Evolutionary conservation across 495 filamentous ascomycete genomes (phyloP), one percentile per base, ranked within the genome.

Genomic region (Parathielavia appendiculata): DNA sequence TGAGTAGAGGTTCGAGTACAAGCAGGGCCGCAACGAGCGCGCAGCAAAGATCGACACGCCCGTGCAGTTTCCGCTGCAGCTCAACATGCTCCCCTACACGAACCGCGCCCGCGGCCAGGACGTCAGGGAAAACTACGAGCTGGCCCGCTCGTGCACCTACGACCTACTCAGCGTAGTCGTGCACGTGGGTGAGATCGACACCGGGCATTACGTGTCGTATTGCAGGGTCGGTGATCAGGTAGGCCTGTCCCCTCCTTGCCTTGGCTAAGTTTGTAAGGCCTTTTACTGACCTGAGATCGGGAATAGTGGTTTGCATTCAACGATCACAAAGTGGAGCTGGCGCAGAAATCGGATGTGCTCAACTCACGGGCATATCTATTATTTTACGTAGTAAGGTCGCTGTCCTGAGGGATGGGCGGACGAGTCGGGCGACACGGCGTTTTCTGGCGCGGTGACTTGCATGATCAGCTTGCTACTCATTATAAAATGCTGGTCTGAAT

Each of bases 21-120:
- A 81, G 59, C 76, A 78, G 63, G 75, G 75, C 66, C 69, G 72
- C 53, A 73, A 77, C 48, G 79, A 84, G 51, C 75, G 83, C 13
- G 82, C 83, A 13, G 83, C 84, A 16, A 97, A 97, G 68, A 84
- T 96, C 61, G 85, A 91, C 53, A 86, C 86, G 4, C 82, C 84
- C 40, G 85, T 97, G 39, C 81, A 84, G 41, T 96, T 95, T 67
- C 91, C 92, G 1, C 70, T 95, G n/a, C 81, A 86, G 51, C 80
- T 96, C 11, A 90, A 95, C 64, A 89, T 95, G 86, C 81, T 86
- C 7, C 90, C 89, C 0, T 97, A 92, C 73, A 92, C 90, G 0
- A 87, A 84, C 17, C 81, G 79, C 12, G 82, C 82, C 14, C 62
- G 72, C 44, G 55, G 34, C 4, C 58, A 66, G 34, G 75, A 80